Evolutionary conservation across 306 rosid species (phyloP), one percentile per base, ranked within the genome.

Genomic region (Prunus dulcis): DNA sequence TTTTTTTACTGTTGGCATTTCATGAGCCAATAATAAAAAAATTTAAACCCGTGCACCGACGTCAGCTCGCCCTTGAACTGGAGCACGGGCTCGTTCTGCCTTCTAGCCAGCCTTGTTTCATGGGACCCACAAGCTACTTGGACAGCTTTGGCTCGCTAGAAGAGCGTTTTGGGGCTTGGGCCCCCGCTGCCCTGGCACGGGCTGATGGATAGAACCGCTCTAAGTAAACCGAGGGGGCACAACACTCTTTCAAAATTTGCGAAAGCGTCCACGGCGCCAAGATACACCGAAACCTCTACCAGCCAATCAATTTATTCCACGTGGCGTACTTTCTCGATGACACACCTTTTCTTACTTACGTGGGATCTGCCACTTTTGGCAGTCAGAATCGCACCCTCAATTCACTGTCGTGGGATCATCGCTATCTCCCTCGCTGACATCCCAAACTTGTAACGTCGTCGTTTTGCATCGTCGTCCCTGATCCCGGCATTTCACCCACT

Each of bases 291-390:
- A 57, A 57, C 77, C 68, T 11, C 27, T 84, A 80, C 84, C 47
- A 53, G 34, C 75, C 84, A 74, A 83, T 89, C 2, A n/a, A 0
- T 4, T 0, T 0, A 0, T 3, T 4, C 79, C 93, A 86, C 92
- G 88, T 84, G 88, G 72, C 80, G 2, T 23, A 17, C 76, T 3
- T 76, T 50, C 73, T 71, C 76, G 17, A 72, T 76, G 88, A 64
- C 87, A 73, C 83, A 2, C 30, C 43, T 23, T 83, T 78, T 64
- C 81, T 76, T 18, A 78, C 88, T 78, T 83, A 73, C 92, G 91
- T 85, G 86, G 89, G 93, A 87, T 89, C 89, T 81, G 76, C 70
- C 78, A 67, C 87, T 73, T 60, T 67, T 68, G 71, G 78, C 75
- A 64, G 67, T 70, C 47, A 60, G 81, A 79, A 74, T 71, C 74